Evolutionary conservation across 2,329 filamentous ascomycete species (phyloP), one percentile per base, ranked within the genome.

Genomic region (Trichoderma oligosporum): DNA sequence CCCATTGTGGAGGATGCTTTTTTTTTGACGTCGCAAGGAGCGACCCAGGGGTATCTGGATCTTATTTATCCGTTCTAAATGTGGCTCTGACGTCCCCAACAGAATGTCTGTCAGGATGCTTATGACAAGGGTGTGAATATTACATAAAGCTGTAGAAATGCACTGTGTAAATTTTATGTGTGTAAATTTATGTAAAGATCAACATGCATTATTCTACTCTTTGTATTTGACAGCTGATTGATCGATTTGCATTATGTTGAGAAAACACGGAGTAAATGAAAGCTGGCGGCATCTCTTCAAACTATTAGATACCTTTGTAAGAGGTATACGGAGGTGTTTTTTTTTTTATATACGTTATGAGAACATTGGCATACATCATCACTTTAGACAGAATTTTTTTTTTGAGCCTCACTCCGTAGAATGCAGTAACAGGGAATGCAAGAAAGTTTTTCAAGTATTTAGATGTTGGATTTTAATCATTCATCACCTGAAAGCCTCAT

Each of bases 1-100:
- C 82, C 82, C 82, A 85, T 85, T 59, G 62, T 61, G 35, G 41
- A 29, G 60, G 58, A 24, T 20, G 56, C 56, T 53, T n/a, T n/a
- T n/a, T n/a, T n/a, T n/a, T 42, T 51, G 33, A 16, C 31, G 57
- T 24, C 39, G 29, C 29, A 25, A 18, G 38, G 25, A 38, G 44
- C 42, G 38, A 31, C 33, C 49, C 48, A 47, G 49, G 41, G 48
- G 56, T 41, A 58, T 46, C 49, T 20, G 29, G 41, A 47, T 46
- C 31, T 39, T n/a, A n/a, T n/a, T 39, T 42, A 31, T 33, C 29
- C 29, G 24, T 24, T 12, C 22, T 41, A 57, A 48, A 49, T 11
- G 45, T 49, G 45, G 44, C 29, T 49, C 46, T 49, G 54, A 42
- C 48, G 41, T 58, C 48, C 56, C 56, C 56, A 58, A 58, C 48